Percentiles rank a stretch among this genome's conserved stretches.
Conservation (phyloP, 1,284 basidiomycete species). For the Neotropicomus parvogracilis region DNA sequence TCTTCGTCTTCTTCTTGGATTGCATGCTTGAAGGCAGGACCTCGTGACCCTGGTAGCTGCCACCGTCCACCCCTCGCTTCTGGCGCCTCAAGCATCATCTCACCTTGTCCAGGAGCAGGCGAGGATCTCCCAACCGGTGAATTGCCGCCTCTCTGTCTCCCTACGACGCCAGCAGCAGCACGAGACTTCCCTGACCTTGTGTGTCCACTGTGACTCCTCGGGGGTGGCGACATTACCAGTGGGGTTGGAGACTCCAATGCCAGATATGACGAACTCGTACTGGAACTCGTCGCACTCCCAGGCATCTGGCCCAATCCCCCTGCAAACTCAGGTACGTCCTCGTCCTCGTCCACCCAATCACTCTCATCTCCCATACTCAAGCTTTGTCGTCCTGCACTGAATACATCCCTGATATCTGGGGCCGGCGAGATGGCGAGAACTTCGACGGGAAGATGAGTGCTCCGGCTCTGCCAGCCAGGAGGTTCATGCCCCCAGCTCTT, state of each 20-base stretch:
- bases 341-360: conserved; percentile 83
- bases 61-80: conserved; percentile 52
- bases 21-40: conserved; percentile 58
- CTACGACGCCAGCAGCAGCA: conserved; percentile 20
- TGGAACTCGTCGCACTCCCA: conserved; percentile 33
- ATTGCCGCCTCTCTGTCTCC: conserved; percentile 45
- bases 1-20: conserved; percentile 78
- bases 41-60: conserved; percentile 61
- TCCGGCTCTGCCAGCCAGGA: conserved; percentile 75
- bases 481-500: conserved; percentile 82
- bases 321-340: conserved; percentile 69
- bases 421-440: conserved; percentile 63
- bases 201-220: conserved; percentile 31
- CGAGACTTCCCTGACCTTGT: conserved; percentile 28
- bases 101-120: conserved; percentile 47
- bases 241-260: conserved; percentile 35
- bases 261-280: conserved; percentile 24
- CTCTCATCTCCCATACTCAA: conserved; percentile 66
- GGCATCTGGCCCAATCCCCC: conserved; percentile 74
- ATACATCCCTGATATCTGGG: conserved; percentile 71
- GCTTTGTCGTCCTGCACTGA: conserved; percentile 56
- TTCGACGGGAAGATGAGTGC: conserved; percentile 66
- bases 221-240: conserved; percentile 40
- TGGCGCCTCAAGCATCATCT: conserved; percentile 44
- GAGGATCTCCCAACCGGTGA: conserved; percentile 57